phyloP scores from a whole-genome alignment of 305 asterid species.

The Stenogyne calaminthoides region DNA sequence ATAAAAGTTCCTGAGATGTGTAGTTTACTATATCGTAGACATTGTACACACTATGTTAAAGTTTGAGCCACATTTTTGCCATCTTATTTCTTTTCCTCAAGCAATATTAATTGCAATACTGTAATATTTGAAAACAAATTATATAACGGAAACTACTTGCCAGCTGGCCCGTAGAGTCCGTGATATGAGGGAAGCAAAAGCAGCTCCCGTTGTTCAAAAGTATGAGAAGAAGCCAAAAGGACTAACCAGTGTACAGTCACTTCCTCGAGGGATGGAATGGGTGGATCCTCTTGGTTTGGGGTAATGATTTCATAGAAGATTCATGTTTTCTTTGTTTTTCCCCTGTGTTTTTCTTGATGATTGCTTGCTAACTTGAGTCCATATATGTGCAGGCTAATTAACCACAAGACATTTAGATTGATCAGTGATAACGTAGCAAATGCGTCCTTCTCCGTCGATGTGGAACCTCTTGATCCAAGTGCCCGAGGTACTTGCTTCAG shows the following conservation, averaged over 20 bases:
- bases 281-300: constrained; percentile 98
- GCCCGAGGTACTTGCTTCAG: constrained; percentile 69
- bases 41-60: background rate
- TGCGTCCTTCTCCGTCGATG: constrained; percentile 58
- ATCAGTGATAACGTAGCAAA: constrained; percentile 73
- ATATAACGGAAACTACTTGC: constrained; percentile 33
- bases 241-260: constrained; percentile 73
- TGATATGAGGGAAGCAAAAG: constrained; percentile 93
- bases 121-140: constrained; percentile 21
- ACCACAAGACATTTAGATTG: constrained; percentile 88
- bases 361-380: constrained; percentile 34
- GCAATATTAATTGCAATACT: constrained; percentile 9
- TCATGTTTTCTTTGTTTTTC: constrained; percentile 8
- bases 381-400: constrained; percentile 67
- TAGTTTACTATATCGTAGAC: constrained; percentile 3
- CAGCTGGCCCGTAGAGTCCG: constrained; percentile 96
- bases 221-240: constrained; percentile 71
- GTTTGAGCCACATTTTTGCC: background rate
- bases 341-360: constrained; percentile 24
- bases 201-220: constrained; percentile 61
- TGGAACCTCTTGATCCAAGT: constrained; percentile 78
- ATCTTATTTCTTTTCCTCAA: background rate
- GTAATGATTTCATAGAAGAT: constrained; percentile 41
- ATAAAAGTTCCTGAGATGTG: constrained; percentile 12
- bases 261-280: constrained; percentile 99